A percentile compares a stretch with the other conserved stretches of the same genome.
Conservation (phyloP, 371 early-diverging fungal species). For the Coemansia sp. region DNA sequence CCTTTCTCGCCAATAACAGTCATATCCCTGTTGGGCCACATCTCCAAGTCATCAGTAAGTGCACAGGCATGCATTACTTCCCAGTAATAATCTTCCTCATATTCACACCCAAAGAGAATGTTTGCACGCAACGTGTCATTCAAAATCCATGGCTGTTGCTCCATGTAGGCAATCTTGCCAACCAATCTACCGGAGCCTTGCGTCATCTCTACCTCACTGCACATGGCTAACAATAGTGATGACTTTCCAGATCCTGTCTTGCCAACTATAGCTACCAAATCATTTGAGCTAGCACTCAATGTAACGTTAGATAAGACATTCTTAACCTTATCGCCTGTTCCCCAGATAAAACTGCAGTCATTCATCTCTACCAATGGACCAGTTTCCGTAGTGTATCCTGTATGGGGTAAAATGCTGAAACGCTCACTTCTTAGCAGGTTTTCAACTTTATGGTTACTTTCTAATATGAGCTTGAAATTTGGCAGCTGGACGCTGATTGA, state of each 20-base stretch:
- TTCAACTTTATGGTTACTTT: background rate
- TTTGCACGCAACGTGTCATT: too few relatives aligned
- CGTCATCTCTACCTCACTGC: background rate
- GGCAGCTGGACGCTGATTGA: too few relatives aligned
- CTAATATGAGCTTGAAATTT: too few relatives aligned
- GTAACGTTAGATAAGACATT: background rate
- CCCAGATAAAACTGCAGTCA: background rate
- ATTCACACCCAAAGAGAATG: too few relatives aligned
- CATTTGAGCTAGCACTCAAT: background rate
- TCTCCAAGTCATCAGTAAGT: background rate
- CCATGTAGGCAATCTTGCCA: background rate
- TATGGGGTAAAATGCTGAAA: background rate
- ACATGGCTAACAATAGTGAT: background rate
- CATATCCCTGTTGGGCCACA: background rate
- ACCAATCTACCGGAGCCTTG: background rate
- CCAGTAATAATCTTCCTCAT: too few relatives aligned
- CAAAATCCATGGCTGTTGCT: background rate
- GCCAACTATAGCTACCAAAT: background rate
- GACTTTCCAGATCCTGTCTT: background rate
- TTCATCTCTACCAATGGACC: background rate
- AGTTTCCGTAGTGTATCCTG: background rate
- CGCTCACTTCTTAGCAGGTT: background rate
- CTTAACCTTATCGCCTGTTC: background rate
- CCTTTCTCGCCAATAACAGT: background rate
- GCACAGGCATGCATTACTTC: background rate